Evolutionary conservation across 768 basidiomycete genomes (phyloP).

Genomic region (Pilatotrama ljubarskyi): DNA sequence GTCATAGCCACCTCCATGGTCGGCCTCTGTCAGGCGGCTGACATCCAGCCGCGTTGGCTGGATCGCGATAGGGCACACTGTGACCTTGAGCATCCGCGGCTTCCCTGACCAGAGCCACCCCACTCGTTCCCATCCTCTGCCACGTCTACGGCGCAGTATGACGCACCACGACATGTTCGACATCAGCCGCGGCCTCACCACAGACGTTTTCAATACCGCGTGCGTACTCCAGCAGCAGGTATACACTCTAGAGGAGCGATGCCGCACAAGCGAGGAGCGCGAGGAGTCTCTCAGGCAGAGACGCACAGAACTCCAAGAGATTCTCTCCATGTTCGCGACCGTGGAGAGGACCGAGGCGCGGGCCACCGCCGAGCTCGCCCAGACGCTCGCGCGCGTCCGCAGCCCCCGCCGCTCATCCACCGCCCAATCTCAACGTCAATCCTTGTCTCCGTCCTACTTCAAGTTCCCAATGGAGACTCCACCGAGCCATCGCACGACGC

Average conservation of each 20-base stretch:
- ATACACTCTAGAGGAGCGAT: slow-evolving; percentile 13
- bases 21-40: slow-evolving; percentile 8
- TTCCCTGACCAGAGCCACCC: not conserved
- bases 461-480: not conserved
- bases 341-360: slow-evolving; percentile 18
- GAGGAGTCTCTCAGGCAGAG: slow-evolving; percentile 9
- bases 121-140: not conserved
- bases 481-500: not conserved
- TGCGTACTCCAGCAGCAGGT: slow-evolving; percentile 8
- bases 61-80: not conserved
- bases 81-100: not conserved
- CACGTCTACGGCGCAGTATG: not conserved
- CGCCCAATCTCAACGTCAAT: not conserved
- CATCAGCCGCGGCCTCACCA: not conserved
- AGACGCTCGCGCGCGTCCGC: slow-evolving; percentile 1
- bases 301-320: slow-evolving; percentile 11
- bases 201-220: slow-evolving; percentile 13
- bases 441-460: not conserved
- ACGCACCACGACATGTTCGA: not conserved
- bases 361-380: slow-evolving; percentile 15
- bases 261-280: slow-evolving; percentile 1
- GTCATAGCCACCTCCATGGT: not conserved
- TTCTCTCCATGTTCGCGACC: slow-evolving; percentile 16
- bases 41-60: not conserved
- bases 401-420: not conserved